phyloP scores from a whole-genome alignment of 1,139 yeast genomes.

The Yamadazyma atmosphaerica region DNA sequence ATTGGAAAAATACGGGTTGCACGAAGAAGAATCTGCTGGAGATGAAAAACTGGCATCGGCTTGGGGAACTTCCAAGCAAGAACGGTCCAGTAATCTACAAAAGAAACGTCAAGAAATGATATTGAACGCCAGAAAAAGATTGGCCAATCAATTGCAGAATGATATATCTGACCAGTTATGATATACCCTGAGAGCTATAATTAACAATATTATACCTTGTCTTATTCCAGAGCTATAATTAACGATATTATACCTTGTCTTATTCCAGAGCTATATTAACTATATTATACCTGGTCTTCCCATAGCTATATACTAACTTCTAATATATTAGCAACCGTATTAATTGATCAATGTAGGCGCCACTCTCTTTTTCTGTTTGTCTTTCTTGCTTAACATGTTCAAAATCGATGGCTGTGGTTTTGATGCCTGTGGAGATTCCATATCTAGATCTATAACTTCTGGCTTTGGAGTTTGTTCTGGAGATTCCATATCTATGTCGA shows the following conservation, averaged over 20 bases:
- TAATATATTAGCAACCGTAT: no score
- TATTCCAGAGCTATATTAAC: no score
- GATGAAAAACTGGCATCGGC: conserved; percentile 6
- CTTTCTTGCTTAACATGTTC: conserved; percentile 20
- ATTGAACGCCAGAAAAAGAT: conserved; percentile 41
- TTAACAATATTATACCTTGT: no score
- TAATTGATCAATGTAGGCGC: conserved; percentile 41
- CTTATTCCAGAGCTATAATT: no score
- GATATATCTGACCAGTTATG: conserved; percentile 12
- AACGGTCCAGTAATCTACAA: conserved; percentile 20
- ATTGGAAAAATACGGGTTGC: conserved; percentile 38
- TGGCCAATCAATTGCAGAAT: conserved; percentile 37
- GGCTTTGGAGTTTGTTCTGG: neutral
- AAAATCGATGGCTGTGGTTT: conserved; percentile 7
- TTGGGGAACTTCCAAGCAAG: conserved; percentile 22
- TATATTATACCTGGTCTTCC: no score
- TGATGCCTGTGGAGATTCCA: neutral
- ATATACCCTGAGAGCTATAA: no score
- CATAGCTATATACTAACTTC: no score
- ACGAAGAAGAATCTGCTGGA: conserved; percentile 6
- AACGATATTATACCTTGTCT: no score
- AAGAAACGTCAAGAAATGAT: conserved; percentile 46
- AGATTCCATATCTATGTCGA: neutral
- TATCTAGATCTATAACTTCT: neutral
- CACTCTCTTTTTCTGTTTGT: conserved; percentile 37